These are phyloP conservation scores for Penicillium turbatum DNA, from an alignment of 495 filamentous ascomycete genomes.

Conservation along the genomic window DNA sequence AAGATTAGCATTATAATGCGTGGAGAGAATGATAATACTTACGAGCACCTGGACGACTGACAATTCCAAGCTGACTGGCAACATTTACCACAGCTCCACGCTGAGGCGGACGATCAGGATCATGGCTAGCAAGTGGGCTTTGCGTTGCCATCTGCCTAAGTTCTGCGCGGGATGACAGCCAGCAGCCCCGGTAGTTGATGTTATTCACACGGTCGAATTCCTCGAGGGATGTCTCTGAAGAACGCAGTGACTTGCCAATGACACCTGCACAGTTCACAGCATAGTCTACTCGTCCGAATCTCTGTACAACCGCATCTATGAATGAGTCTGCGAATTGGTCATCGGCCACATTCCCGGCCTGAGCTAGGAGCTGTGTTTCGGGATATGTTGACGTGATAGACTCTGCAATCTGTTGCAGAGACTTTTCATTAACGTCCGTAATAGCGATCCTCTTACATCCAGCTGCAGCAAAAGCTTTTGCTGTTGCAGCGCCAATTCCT, in stretches of 20 bases:
- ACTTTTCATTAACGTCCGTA: constrained; percentile 42
- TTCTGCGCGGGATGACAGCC: constrained; percentile 47
- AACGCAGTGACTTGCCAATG: constrained; percentile 33
- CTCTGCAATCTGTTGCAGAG: constrained; percentile 33
- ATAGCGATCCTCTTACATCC: constrained; percentile 49
- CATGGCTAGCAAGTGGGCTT: constrained; percentile 40
- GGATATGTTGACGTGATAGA: constrained; percentile 30
- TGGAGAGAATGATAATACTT: constrained; percentile 15
- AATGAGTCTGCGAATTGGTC: constrained; percentile 42
- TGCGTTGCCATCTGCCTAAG: constrained; percentile 47
- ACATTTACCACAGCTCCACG: constrained; percentile 51
- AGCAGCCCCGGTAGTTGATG: constrained; percentile 51
- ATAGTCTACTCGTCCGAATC: constrained; percentile 49
- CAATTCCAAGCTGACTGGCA: constrained; percentile 52
- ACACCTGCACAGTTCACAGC: constrained; percentile 50
- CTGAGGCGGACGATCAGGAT: constrained; percentile 25
- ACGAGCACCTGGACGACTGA: constrained; percentile 45
- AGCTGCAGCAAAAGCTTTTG: constrained; percentile 45
- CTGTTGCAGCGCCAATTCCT: constrained; percentile 54
- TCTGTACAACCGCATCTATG: constrained; percentile 22
- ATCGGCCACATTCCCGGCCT: constrained; percentile 38
- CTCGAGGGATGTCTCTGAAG: constrained; percentile 30
- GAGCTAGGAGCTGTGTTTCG: constrained; percentile 24
- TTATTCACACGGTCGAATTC: constrained; percentile 48
- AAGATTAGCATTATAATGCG: background rate